phyloP scores from a whole-genome alignment of 257 asterid species.

The Petunia axillaris region DNA sequence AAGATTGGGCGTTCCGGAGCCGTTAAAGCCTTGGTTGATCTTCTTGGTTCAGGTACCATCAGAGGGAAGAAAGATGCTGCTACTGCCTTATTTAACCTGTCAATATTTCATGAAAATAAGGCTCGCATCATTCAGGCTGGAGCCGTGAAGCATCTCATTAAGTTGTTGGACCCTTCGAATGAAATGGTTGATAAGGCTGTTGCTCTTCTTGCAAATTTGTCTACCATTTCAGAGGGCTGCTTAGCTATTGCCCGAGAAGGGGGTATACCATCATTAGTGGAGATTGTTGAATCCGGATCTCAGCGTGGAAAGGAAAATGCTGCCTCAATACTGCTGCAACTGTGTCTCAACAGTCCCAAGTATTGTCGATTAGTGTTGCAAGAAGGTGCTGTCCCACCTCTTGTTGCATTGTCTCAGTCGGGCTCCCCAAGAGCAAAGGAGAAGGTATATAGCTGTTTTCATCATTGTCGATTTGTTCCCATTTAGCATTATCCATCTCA shows the following conservation, averaged over 20 bases:
- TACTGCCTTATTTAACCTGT: conserved; percentile 82
- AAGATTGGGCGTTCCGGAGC: conserved; percentile 91
- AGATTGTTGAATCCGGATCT: conserved; percentile 78
- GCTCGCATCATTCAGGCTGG: conserved; percentile 93
- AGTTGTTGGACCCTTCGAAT: conserved; percentile 60
- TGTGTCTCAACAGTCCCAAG: conserved; percentile 70
- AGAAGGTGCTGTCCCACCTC: conserved; percentile 99
- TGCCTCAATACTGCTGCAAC: conserved; percentile 78
- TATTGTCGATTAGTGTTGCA: conserved; percentile 78
- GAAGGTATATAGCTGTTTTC: conserved; percentile 55
- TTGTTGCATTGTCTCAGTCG: conserved; percentile 83
- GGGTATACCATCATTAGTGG: conserved; percentile 82
- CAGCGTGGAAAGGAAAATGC: conserved; percentile 95
- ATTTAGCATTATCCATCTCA: not conserved
- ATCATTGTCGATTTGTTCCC: not conserved
- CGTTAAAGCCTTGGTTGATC: conserved; percentile 76
- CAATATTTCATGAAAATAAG: conserved; percentile 90
- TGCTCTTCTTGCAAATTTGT: conserved; percentile 89
- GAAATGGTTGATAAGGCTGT: conserved; percentile 93
- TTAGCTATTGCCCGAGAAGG: conserved; percentile 82
- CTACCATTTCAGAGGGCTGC: conserved; percentile 82
- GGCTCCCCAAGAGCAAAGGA: conserved; percentile 94
- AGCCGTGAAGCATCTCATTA: conserved; percentile 76
- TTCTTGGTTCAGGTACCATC: conserved; percentile 67
- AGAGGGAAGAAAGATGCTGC: conserved; percentile 97